phyloP scores from a whole-genome alignment of 257 asterid genomes.

The Linaria vulgaris region DNA sequence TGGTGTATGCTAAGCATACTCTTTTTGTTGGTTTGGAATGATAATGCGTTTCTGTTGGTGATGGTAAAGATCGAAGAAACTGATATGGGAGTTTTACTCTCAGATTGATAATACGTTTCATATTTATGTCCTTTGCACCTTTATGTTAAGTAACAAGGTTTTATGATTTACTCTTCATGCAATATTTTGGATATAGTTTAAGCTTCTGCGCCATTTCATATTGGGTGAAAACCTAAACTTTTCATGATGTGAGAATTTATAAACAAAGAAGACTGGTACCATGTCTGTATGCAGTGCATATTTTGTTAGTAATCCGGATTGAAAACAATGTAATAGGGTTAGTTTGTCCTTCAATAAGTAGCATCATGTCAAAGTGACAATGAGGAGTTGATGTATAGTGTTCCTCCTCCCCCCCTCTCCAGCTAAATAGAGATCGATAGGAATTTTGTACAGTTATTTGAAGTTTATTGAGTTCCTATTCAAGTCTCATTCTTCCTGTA shows the following conservation, averaged over 20 bases:
- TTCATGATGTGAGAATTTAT: too few species aligned
- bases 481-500: background rate
- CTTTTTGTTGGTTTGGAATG: constrained; percentile 15
- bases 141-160: too few species aligned
- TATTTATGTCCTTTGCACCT: too few species aligned
- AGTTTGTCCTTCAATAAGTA: background rate
- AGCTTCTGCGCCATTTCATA: too few species aligned
- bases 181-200: too few species aligned
- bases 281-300: too few species aligned
- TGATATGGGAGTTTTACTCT: background rate
- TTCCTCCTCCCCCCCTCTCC: background rate
- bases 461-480: constrained; percentile 16
- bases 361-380: too few species aligned
- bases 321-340: background rate
- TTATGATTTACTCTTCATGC: too few species aligned
- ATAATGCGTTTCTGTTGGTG: background rate
- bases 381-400: background rate
- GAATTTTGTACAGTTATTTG: background rate
- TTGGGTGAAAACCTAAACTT: too few species aligned
- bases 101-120: too few species aligned
- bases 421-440: background rate
- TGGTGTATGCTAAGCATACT: background rate
- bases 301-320: too few species aligned
- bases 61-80: background rate
- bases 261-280: too few species aligned